These are phyloP conservation scores for Pythium guiyangense DNA, from an alignment of 352 stramenopile genomes.

Conservation along the genomic window DNA sequence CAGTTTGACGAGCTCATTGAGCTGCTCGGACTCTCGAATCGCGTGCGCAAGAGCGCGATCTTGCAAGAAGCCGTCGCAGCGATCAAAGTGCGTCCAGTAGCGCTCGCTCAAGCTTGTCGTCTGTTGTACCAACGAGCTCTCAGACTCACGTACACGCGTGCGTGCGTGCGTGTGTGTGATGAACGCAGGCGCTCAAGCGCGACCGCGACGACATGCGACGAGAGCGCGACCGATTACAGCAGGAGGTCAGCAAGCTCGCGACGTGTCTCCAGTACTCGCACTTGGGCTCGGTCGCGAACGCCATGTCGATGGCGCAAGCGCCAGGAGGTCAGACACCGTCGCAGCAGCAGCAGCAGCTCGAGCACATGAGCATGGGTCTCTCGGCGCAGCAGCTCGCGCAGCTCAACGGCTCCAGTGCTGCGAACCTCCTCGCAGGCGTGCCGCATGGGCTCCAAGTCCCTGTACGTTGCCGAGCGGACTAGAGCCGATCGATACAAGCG, in stretches of 20 bases:
- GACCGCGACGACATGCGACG: slow-evolving; percentile 58
- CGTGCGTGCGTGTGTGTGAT: too few relatives aligned
- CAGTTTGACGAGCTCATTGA: slow-evolving; percentile 75
- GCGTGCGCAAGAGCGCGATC: slow-evolving; percentile 70
- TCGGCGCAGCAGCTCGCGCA: slow-evolving; percentile 19
- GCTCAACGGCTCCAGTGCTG: slow-evolving; percentile 7
- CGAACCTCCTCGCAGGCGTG: not conserved
- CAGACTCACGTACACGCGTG: too few relatives aligned
- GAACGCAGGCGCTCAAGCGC: slow-evolving; percentile 30
- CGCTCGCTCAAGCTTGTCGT: not conserved
- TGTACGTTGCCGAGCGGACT: too few relatives aligned
- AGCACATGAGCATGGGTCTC: not conserved
- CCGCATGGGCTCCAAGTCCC: not conserved
- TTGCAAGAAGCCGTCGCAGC: slow-evolving; percentile 61
- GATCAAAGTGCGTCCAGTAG: slow-evolving; percentile 35
- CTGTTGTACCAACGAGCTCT: not conserved
- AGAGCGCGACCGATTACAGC: slow-evolving; percentile 55
- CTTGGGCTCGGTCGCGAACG: slow-evolving; percentile 38
- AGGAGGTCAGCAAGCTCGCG: slow-evolving; percentile 63
- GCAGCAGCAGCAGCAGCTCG: not conserved
- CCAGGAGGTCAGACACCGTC: not conserved
- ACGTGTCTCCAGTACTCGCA: slow-evolving; percentile 67
- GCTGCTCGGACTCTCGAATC: slow-evolving; percentile 60
- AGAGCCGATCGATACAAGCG: too few relatives aligned
- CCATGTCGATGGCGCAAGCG: slow-evolving; percentile 37